Base-by-base conservation (phyloP, 192 early-diverging fungal species). In the Radiomyces spectabilis region DNA sequence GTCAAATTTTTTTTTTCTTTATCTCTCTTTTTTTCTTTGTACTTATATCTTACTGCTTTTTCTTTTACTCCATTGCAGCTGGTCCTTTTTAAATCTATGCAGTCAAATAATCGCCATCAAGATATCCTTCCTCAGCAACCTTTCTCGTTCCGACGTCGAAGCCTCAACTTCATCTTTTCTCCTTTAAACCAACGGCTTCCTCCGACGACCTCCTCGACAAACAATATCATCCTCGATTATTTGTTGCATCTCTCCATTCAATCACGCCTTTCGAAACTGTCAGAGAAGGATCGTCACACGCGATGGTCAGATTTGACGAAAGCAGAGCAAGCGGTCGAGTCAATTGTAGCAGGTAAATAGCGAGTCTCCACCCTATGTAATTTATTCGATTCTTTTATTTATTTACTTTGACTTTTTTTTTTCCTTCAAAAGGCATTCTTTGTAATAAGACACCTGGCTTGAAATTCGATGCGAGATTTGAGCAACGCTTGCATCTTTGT, bases 291-390 rank as follows among this genome's bases (percentile, higher is more conserved):
- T 37, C 59, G 68, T 51, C 59, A 56, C 21, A 55, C 12, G 48
- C 63, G 53, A 35, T 69, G 48, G 68, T 54, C 42, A 37, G 69
- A 61, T 43, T 69, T 27, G 31, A 67, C 41, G 32, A 70, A 41
- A 57, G 71, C 44, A 37, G 75, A 53, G 63, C 63, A 55, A 63
- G 56, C 62, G 6, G 75, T 78, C 5, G 73, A 78, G 41, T 65
- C 76, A 6, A 72, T 78, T 26, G 73, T 78, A 25, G 69, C 72
- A 32, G 72, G 72, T 76, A 63, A n/a, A n/a, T n/a, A n/a, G n/a
- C n/a, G n/a, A n/a, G n/a, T n/a, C n/a, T n/a, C n/a, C n/a, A n/a
- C n/a, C 21, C 7, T 2, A 29, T 41, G 9, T 13, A 26, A n/a
- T n/a, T n/a, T n/a, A n/a, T n/a, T n/a, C n/a, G n/a, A n/a, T n/a